phyloP scores from a whole-genome alignment of 2,329 filamentous ascomycete species.

The Coleophoma crateriformis region DNA sequence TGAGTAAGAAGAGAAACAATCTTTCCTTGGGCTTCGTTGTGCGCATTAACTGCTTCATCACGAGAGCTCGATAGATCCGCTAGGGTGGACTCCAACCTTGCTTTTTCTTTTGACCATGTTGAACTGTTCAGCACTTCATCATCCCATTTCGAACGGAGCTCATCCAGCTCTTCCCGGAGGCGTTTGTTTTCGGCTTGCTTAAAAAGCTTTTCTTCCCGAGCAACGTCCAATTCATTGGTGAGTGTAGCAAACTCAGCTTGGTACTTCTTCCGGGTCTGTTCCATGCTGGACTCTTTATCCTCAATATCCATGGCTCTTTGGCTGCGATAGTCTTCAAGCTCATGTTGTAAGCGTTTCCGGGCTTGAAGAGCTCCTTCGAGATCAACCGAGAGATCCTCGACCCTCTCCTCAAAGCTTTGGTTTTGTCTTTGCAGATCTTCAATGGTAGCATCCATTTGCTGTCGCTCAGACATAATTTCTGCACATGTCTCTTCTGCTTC shows the following conservation, averaged over 20 bases:
- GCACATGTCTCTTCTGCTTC: constrained; percentile 91
- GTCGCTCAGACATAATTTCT: constrained; percentile 83
- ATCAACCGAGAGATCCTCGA: constrained; percentile 89
- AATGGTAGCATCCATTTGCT: constrained; percentile 80
- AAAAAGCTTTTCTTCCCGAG: constrained; percentile 81
- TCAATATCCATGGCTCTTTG: constrained; percentile 95
- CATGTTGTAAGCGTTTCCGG: constrained; percentile 92
- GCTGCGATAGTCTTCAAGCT: constrained; percentile 94
- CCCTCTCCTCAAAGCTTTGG: constrained; percentile 82
- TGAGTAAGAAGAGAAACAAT: constrained; percentile 87
- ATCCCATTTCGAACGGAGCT: constrained; percentile 94
- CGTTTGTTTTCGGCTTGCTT: constrained; percentile 83
- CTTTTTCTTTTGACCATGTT: constrained; percentile 97
- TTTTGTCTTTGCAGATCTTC: constrained; percentile 89
- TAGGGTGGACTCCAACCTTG: constrained; percentile 81
- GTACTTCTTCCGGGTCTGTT: constrained; percentile 97
- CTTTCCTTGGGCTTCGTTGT: constrained; percentile 92
- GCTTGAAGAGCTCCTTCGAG: constrained; percentile 79
- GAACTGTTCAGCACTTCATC: constrained; percentile 96
- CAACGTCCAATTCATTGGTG: constrained; percentile 87
- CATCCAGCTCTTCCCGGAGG: constrained; percentile 92
- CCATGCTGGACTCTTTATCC: constrained; percentile 92
- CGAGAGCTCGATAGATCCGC: constrained; percentile 86
- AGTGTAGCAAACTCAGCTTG: constrained; percentile 86
- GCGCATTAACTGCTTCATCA: constrained; percentile 86